Evolutionary conservation across 169 alveolate genomes (phyloP), one percentile per base, ranked within the genome.

Genomic region (Plasmodium inui): DNA sequence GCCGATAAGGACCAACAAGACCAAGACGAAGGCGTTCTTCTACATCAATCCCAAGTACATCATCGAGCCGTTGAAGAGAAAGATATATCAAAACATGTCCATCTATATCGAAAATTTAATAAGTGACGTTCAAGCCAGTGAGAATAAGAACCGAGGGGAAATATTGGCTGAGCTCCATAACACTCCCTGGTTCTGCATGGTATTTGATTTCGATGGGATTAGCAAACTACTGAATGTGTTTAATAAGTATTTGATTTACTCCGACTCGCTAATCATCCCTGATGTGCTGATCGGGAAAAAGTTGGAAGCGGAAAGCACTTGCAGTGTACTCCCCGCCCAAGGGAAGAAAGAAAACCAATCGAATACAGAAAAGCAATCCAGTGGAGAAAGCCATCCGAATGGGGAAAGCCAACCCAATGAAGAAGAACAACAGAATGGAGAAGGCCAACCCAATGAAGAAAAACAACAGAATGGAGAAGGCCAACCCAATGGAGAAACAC

Each of bases 161-260:
- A 90, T 90, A 9, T 71, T 90, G 41, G 30, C 82, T 30, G 41
- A 90, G 28, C 53, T 90, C 1, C 94, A 90, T 19, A 81, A 79
- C 44, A 90, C 94, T 2, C 81, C 94, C 12, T 90, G 94, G 94
- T 90, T 90, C 53, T 90, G 90, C 32, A 79, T 81, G 91, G 55
- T 90, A 1, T 90, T 90, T 19, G 94, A 90, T 37, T 90, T 90
- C 50, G 94, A 90, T 81, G 94, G 85, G 0, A 90, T 90, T 53
- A 90, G 94, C 37, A 90, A 90, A 90, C 37, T 90, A 22, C 34
- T 90, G 3, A 90, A 90, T 46, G 94, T 90, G 0, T 90, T 90
- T 37, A 90, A 90, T 55, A 90, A 90, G 30, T 90, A 90, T 81
- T 81, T 90, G 53, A 90, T 90, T 12, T 90, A 90, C 74, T 90